Evolutionary conservation across 306 rosid genomes (phyloP).

Genomic region (Malus sieversii): DNA sequence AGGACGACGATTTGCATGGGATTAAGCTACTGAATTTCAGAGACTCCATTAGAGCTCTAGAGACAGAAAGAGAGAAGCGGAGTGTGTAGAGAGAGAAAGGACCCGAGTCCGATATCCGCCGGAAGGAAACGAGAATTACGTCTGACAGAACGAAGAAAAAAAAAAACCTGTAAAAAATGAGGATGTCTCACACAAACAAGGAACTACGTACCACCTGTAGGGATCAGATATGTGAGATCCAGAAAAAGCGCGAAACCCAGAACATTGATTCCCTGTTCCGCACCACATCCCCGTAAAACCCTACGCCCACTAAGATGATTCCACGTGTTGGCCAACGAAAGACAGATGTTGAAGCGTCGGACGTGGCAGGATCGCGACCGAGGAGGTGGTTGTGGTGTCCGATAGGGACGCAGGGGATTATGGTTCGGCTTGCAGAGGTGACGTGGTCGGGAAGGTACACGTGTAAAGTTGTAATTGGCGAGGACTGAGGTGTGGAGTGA

Average conservation of each 20-base stretch:
- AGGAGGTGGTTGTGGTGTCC: no score
- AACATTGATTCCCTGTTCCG: neutral
- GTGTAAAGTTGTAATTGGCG: neutral
- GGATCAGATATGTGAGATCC: slow-evolving; percentile 24
- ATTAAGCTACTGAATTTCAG: slow-evolving; percentile 21
- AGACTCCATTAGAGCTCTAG: slow-evolving; percentile 38
- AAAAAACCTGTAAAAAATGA: neutral
- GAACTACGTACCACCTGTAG: slow-evolving; percentile 9
- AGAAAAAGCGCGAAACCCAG: slow-evolving; percentile 24
- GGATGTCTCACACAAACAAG: slow-evolving; percentile 1
- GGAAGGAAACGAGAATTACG: slow-evolving; percentile 31
- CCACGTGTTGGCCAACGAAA: neutral
- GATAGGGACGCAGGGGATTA: neutral
- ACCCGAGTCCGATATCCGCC: slow-evolving; percentile 4
- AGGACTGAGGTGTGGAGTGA: neutral
- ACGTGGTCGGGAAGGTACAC: neutral
- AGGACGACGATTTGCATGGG: slow-evolving; percentile 21
- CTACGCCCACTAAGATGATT: rapidly evolving
- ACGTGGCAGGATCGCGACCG: neutral
- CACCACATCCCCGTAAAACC: neutral
- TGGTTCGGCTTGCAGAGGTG: neutral
- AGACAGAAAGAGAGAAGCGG: neutral
- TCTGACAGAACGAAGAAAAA: slow-evolving; percentile 8
- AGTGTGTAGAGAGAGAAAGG: neutral
- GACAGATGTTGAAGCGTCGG: neutral